Base-by-base conservation (phyloP, 305 asterid genomes). In the Stenogyne calaminthoides region DNA sequence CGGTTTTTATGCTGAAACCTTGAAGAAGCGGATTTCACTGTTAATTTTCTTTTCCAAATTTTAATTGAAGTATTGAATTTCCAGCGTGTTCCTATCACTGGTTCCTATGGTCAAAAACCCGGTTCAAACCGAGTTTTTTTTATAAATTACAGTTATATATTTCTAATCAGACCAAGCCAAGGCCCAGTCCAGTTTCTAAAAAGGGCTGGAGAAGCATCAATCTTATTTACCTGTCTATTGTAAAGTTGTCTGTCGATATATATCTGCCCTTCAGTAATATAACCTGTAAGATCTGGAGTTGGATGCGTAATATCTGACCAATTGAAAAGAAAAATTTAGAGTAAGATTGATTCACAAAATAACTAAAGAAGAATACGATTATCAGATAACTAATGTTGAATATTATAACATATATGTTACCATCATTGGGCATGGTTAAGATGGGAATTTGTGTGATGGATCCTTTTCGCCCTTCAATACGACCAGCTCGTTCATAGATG, bases 401-500 rank as follows among this genome's bases (percentile, higher is more conserved):
- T 18, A 68, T 32, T n/a, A n/a, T 10, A 57, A 20, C 18, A 59
- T 22, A 64, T 29, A 64, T 40, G 19, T 70, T 80, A 91, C 97
- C 97, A 79, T 91, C 97, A 79, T 91, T 91, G 3, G 97, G 97
- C 97, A 91, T 91, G 64, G 97, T 91, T 71, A 91, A 40, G 44
- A 92, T 92, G 55, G 96, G 95, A 72, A 92, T 83, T 75, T 85
- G 87, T 18, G 89, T 90, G 77, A 92, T 92, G 73, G 98, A 92
- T 34, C 96, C 98, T 78, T 84, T 89, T 77, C 96, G 80, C 46
- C 97, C 97, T 83, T 89, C 97, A 19, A 92, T 89, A 80, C 97
- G 96, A 62, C 97, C 97, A 83, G 97, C 96, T 73, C 97, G 85
- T 71, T 92, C 97, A 77, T 92, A 92, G 79, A 92, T 92, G 66